Base-by-base conservation (phyloP, 768 basidiomycete genomes). In the Filobasidium floriforme region DNA sequence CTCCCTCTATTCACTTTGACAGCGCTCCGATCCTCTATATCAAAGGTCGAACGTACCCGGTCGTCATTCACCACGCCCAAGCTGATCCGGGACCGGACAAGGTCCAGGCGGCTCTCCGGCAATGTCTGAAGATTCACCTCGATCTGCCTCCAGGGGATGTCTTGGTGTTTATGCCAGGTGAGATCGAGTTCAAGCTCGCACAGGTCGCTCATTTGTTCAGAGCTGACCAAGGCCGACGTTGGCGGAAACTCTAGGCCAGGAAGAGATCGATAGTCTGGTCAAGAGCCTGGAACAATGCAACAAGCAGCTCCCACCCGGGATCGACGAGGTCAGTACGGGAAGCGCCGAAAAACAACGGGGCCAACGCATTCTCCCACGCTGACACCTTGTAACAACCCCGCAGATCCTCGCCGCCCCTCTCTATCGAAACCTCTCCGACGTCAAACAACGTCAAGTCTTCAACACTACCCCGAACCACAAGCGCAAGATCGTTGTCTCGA, bases 401-500 rank as follows among this genome's bases (percentile, higher is more conserved):
- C 73, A 91, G 87, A 85, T 98, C 26, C 73, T 85, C 28, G 81
- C 88, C 68, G 87, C 87, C 68, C 85, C 90, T 0, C 88, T 99
- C 81, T 97, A 88, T 75, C 90, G 92, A 41, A 86, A 90, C 6
- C 85, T 97, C 69, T 86, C 90, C 9, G 84, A 87, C 28, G 80
- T 82, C 12, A 85, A 88, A 68, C 92, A 96, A 79, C 79, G 85
- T 52, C 86, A 85, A 74, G 89, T 89, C 57, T 98, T 98, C 78
- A 74, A 79, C 0, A 80, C 85, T 0, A 79, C 89, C 0, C 85
- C 88, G 15, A 75, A 84, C 0, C 83, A 85, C 61, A 85, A 84
- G 1, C 85, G 96, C 65, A 93, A 97, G 79, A 89, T 92, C 79
- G 91, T 99, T 69, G 82, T 99, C 44, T 88, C 96, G 1, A 99